A percentile compares a stretch with the other conserved stretches of the same genome.
These are phyloP conservation scores for Botrytis sinoallii DNA, from an alignment of 2,329 filamentous ascomycete genomes.

Conservation along the genomic window DNA sequence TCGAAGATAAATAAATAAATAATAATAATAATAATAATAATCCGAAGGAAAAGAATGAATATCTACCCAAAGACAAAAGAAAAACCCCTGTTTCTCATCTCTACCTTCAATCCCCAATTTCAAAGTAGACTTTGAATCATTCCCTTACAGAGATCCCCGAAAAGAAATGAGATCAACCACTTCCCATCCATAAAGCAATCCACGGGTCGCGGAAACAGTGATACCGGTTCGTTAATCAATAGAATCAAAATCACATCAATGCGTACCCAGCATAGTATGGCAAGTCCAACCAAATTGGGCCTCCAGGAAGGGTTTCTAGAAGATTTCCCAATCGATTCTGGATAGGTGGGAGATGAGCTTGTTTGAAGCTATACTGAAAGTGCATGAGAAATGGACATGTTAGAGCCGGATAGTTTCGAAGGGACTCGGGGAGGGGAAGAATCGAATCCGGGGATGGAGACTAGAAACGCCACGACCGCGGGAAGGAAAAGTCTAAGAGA, in stretches of 20 bases:
- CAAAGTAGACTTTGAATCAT: constrained; percentile 1
- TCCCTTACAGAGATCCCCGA: not conserved
- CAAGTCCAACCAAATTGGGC: not conserved
- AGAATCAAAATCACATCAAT: not conserved
- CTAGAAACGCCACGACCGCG: not conserved
- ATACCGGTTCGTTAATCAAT: not conserved
- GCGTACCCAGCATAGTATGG: not conserved
- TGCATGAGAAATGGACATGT: not conserved
- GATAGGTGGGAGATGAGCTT: not conserved
- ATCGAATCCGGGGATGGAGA: not conserved
- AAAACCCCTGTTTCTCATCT: not conserved
- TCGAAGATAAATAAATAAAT: no score
- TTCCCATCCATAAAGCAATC: not conserved
- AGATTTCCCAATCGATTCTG: not conserved
- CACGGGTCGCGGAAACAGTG: not conserved
- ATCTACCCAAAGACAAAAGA: not conserved
- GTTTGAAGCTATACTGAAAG: not conserved
- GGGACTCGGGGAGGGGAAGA: not conserved
- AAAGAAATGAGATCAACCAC: constrained; percentile 4
- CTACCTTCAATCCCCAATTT: not conserved
- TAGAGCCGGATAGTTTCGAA: not conserved
- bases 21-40: not conserved
- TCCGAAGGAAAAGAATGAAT: not conserved
- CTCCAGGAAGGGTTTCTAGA: not conserved
- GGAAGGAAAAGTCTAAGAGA: not conserved